Percentiles rank a stretch among this genome's conserved stretches.
These are phyloP conservation scores for Penicillium hesseltinei DNA, from an alignment of 2,329 filamentous ascomycete genomes.

Conservation along the genomic window DNA sequence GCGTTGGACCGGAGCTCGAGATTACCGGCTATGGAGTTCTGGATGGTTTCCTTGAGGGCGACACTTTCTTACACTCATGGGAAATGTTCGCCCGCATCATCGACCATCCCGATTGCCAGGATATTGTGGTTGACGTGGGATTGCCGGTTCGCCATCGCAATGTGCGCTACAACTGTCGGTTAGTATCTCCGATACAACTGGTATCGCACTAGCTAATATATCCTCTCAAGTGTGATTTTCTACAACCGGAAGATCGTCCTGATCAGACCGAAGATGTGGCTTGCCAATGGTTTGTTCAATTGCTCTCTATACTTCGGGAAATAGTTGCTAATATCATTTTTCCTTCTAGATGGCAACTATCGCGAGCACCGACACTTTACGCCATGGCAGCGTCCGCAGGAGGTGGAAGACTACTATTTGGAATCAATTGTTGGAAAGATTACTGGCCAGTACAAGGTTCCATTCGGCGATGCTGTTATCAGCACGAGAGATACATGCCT, in stretches of 20 bases:
- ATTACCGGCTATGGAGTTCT: slow-evolving; percentile 55
- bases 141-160: slow-evolving; percentile 63
- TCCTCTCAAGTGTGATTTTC: slow-evolving; percentile 49
- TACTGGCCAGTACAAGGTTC: slow-evolving; percentile 55
- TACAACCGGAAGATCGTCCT: slow-evolving; percentile 67
- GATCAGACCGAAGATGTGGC: slow-evolving; percentile 69
- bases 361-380: slow-evolving; percentile 63
- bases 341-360: slow-evolving; percentile 58
- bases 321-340: not conserved
- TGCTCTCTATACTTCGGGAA: not conserved
- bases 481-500: slow-evolving; percentile 62
- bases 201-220: not conserved
- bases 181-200: not conserved
- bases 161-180: slow-evolving; percentile 63
- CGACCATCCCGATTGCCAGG: slow-evolving; percentile 47
- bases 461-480: slow-evolving; percentile 68
- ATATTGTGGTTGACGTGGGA: slow-evolving; percentile 10
- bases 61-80: slow-evolving; percentile 59
- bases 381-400: slow-evolving; percentile 58
- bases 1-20: slow-evolving; percentile 57
- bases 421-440: slow-evolving; percentile 59
- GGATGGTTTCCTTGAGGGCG: slow-evolving; percentile 64
- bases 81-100: slow-evolving; percentile 64
- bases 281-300: slow-evolving; percentile 56
- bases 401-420: slow-evolving; percentile 63